Conservation (phyloP, 2,329 filamentous ascomycete genomes). For the Stagonosporopsis tanaceti region DNA sequence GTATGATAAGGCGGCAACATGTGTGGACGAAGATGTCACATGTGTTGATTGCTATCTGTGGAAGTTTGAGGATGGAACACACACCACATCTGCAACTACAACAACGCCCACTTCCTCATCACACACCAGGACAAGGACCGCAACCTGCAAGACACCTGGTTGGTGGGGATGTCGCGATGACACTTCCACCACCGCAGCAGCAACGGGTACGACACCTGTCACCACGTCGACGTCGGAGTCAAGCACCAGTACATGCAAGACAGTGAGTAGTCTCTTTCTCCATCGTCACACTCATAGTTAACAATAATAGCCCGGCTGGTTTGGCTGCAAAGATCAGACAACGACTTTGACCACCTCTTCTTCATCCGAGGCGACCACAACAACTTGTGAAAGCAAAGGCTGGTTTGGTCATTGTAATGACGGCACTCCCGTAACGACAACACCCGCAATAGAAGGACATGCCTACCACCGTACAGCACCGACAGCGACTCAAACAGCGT, state of each 20-base stretch:
- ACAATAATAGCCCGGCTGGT: slow-evolving; percentile 45
- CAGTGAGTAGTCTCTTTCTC: slow-evolving; percentile 28
- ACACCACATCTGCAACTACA: slow-evolving; percentile 37
- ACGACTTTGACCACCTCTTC: slow-evolving; percentile 32
- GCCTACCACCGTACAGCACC: slow-evolving; percentile 36
- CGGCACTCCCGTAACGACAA: slow-evolving; percentile 34
- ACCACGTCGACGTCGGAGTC: slow-evolving; percentile 29
- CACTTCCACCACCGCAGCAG: slow-evolving; percentile 39
- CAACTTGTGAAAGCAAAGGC: slow-evolving; percentile 44
- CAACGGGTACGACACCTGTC: slow-evolving; percentile 27
- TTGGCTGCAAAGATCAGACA: slow-evolving; percentile 48
- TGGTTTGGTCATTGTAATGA: slow-evolving; percentile 49
- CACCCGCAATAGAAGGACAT: slow-evolving; percentile 36
- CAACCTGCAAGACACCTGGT: slow-evolving; percentile 48
- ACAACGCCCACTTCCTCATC: slow-evolving; percentile 36
- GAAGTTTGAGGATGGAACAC: slow-evolving; percentile 48
- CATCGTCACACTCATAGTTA: slow-evolving; percentile 8
- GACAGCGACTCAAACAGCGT: slow-evolving; percentile 34
- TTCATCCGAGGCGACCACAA: slow-evolving; percentile 34
- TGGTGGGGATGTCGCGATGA: slow-evolving; percentile 50
- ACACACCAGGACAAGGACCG: slow-evolving; percentile 39
- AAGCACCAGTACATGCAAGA: slow-evolving; percentile 42
- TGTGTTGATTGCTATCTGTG: slow-evolving; percentile 48
- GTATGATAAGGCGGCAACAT: slow-evolving; percentile 45
- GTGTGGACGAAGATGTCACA: slow-evolving; percentile 44